A percentile compares a stretch with the other conserved stretches of the same genome.
Conservation (phyloP, 306 rosid species). For the Trifolium pratense region DNA sequence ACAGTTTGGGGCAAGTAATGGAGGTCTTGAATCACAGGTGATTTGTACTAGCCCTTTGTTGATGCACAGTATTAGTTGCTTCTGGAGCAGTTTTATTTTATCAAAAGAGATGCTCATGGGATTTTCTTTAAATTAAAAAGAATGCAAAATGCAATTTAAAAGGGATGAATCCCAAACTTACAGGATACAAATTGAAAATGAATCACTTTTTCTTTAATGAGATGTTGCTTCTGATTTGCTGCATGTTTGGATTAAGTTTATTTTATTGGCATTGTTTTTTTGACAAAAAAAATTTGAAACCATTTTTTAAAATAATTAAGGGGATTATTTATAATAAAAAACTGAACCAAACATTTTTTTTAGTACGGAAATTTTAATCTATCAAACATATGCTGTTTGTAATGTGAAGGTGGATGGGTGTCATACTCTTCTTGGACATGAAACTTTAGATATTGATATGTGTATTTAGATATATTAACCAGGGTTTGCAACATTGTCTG, state of each 20-base stretch:
- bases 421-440: slow-evolving; percentile 22
- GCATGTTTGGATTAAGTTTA: slow-evolving; percentile 12
- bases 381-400: slow-evolving; percentile 26
- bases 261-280: background rate
- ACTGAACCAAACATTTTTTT: slow-evolving; percentile 13
- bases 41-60: slow-evolving; percentile 27
- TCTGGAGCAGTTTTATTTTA: slow-evolving; percentile 30
- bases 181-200: slow-evolving; percentile 14
- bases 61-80: slow-evolving; percentile 6
- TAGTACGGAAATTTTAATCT: background rate
- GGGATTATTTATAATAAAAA: background rate
- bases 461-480: slow-evolving; percentile 19
- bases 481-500: slow-evolving; percentile 20
- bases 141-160: slow-evolving; percentile 11
- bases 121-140: background rate
- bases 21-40: slow-evolving; percentile 87
- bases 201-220: slow-evolving; percentile 6
- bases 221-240: slow-evolving; percentile 8
- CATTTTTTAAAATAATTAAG: background rate
- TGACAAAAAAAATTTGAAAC: background rate
- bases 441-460: slow-evolving; percentile 27
- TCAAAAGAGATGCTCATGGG: slow-evolving; percentile 10
- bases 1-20: slow-evolving; percentile 78
- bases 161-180: slow-evolving; percentile 8
- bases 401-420: background rate